Percentiles rank a stretch among this genome's conserved stretches.
Evolutionary conservation across 306 rosid species (phyloP).

Genomic region (Cicer yamashitae): DNA sequence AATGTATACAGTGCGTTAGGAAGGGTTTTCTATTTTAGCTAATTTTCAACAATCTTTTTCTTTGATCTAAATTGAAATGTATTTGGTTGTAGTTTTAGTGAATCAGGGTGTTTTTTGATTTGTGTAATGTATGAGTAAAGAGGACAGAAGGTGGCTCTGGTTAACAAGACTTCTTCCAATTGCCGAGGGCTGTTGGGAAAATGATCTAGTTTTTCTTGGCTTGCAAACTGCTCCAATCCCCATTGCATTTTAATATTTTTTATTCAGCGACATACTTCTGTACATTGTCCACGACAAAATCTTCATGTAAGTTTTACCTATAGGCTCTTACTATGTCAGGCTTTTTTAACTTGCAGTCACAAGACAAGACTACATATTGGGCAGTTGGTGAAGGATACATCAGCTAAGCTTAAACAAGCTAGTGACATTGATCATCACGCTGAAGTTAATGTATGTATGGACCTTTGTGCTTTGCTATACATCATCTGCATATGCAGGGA

Average conservation of each 20-base stretch:
- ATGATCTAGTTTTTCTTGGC: conserved; percentile 14
- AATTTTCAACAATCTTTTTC: neutral
- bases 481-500: conserved; percentile 24
- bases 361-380: conserved; percentile 95
- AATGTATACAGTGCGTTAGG: neutral
- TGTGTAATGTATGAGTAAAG: neutral
- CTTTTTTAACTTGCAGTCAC: conserved; percentile 67
- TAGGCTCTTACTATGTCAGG: neutral
- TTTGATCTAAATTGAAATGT: conserved; percentile 13
- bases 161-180: neutral
- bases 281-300: neutral
- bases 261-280: neutral
- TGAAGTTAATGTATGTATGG: conserved; percentile 73
- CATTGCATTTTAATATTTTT: conserved; percentile 2
- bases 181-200: conserved; percentile 13
- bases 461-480: conserved; percentile 4
- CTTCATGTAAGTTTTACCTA: conserved; percentile 8
- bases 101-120: neutral
- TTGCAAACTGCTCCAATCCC: neutral
- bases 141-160: neutral
- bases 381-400: conserved; percentile 94
- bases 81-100: conserved; percentile 5
- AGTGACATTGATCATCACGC: conserved; percentile 89
- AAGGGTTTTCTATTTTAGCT: conserved; percentile 13
- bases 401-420: conserved; percentile 93